Evolutionary conservation across 2,329 filamentous ascomycete species (phyloP), one percentile per base, ranked within the genome.

Genomic region (Thelonectria discophora): DNA sequence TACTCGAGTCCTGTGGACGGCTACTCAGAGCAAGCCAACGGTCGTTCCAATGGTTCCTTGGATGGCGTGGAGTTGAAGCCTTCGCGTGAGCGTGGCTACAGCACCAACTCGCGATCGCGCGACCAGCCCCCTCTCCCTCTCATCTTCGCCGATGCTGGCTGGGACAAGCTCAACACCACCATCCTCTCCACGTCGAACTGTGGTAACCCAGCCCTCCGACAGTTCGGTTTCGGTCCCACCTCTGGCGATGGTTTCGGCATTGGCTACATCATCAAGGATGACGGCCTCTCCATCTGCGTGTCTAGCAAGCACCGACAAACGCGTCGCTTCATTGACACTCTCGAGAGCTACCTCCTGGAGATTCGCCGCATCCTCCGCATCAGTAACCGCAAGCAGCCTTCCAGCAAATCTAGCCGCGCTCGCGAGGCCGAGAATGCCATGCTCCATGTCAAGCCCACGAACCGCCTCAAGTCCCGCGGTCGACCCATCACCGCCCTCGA

Each of bases 161-260:
- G 94, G 93, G 94, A 98, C 77, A 94, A 91, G 75, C 86, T 97
- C 67, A 98, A 98, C 81, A 96, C 87, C 65, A 98, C 94, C 9
- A 92, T 98, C 66, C 82, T 99, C 40, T 97, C 92, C 7, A 98
- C 95, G 0, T 97, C 94, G n/a, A 99, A 99, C 82, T 99, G 95
- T 77, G 95, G 95, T 61, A 99, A 98, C 77, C 95, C 95, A 0
- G 93, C 90, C 0, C 87, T 99, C 17, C 89, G 95, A 2, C 94
- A 98, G 71, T 99, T 99, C 72, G 95, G 95, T 3, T 99, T 99
- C 74, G 95, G 95, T 0, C 95, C 95, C 1, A 97, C 94, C 0
- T 94, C 92, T 0, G 94, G 89, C 2, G 93, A 97, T 67, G 95
- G 95, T 0, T 98, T 98, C 73, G 95, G 95, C 30, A 97, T 99